Percentiles rank a stretch among this genome's conserved stretches.
Conservation (phyloP, 257 asterid genomes). For the Nicotiana undulata region DNA sequence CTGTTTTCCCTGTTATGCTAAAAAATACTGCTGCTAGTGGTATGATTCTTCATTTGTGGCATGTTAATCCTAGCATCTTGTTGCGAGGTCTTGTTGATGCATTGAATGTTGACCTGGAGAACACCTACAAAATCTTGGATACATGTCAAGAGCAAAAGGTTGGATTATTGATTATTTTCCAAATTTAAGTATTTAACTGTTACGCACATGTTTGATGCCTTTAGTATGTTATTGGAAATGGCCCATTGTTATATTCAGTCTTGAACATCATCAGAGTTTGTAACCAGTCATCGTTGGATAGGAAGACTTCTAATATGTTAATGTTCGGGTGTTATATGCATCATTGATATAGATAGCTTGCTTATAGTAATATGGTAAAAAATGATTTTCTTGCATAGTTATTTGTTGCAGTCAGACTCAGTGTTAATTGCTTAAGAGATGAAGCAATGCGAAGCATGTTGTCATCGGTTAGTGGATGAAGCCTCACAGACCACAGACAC, state of each 20-base stretch:
- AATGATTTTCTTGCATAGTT: not conserved
- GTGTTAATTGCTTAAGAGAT: not conserved
- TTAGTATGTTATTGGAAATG: not conserved
- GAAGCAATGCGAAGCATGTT: not conserved
- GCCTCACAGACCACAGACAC: not conserved
- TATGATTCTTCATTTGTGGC: conserved; percentile 59
- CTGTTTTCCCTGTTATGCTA: conserved; percentile 49
- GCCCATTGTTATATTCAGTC: not conserved
- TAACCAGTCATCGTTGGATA: not conserved
- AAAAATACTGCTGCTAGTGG: conserved; percentile 38
- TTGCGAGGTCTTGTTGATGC: conserved; percentile 75
- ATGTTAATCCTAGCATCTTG: conserved; percentile 59
- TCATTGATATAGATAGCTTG: not conserved
- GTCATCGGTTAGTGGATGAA: not conserved
- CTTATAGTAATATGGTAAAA: not conserved
- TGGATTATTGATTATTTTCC: conserved; percentile 16
- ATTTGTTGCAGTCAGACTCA: not conserved
- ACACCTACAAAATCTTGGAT: conserved; percentile 53
- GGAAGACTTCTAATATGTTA: not conserved
- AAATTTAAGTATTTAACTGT: not conserved
- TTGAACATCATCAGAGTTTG: not conserved
- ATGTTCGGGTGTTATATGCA: not conserved
- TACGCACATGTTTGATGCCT: not conserved
- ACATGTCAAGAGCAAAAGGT: conserved; percentile 86
- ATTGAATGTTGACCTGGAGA: conserved; percentile 55